Percentiles rank a stretch among this genome's conserved stretches.
Conservation (phyloP, 345 rosid species). For the Aquilaria malaccensis region DNA sequence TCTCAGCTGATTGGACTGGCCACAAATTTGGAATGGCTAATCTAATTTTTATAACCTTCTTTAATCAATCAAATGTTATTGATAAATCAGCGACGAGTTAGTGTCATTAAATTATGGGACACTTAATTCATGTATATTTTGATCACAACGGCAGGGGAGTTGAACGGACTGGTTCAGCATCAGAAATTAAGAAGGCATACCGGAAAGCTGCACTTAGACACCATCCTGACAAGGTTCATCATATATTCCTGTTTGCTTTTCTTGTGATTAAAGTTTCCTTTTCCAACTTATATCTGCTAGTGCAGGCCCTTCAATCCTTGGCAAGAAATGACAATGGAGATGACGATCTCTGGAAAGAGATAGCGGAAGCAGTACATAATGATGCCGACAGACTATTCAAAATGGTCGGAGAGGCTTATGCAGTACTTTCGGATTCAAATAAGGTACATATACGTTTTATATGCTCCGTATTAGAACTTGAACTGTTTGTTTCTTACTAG, state of each 20-base stretch:
- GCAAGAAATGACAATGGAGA: conserved; percentile 81
- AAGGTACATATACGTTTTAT: conserved; percentile 35
- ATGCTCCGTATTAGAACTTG: neutral
- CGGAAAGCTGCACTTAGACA: conserved; percentile 91
- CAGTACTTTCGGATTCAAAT: conserved; percentile 76
- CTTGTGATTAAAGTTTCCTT: neutral
- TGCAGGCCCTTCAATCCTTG: conserved; percentile 79
- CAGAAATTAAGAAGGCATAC: conserved; percentile 90
- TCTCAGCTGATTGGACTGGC: too few relatives aligned
- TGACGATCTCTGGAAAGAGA: conserved; percentile 73
- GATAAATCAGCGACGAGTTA: too few relatives aligned
- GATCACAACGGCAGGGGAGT: conserved; percentile 58
- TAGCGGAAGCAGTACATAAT: conserved; percentile 74
- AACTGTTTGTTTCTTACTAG: neutral
- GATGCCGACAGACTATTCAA: conserved; percentile 90
- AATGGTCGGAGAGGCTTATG: conserved; percentile 95
- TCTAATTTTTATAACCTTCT: too few relatives aligned
- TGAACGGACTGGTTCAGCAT: conserved; percentile 57
- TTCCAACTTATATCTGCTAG: conserved; percentile 2
- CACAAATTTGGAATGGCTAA: too few relatives aligned
- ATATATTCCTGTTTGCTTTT: neutral
- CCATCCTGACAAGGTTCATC: conserved; percentile 97
- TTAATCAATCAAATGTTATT: too few relatives aligned
- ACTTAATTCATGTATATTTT: neutral
- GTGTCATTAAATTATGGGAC: too few relatives aligned